Evolutionary conservation across 495 filamentous ascomycete species (phyloP), one percentile per base, ranked within the genome.

Genomic region (Aspergillus biplanus): DNA sequence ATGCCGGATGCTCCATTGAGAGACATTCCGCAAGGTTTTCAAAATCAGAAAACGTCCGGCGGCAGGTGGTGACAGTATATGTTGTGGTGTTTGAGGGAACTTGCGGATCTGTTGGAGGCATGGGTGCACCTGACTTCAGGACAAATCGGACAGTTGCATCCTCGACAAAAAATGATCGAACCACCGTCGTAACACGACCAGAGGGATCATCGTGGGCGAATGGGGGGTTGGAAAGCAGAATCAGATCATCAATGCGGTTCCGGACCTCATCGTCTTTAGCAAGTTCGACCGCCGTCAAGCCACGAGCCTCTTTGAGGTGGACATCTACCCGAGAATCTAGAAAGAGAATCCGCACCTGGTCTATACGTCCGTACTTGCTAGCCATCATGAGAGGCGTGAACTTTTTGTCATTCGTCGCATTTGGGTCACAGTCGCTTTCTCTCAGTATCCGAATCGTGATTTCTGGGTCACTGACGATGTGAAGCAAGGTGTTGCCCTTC

Each of bases 191-290:
- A 15, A 92, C 91, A 21, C 94, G 86, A 7, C 90, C 90, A 61
- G 96, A 93, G 0, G 85, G 75, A 8, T 84, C 86, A 15, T 70
- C 69, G 48, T 64, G 68, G 11, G 66, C 64, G n/a, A 72, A 77
- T 39, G 72, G 72, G 1, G 85, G 81, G 62, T 87, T 88, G 6
- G 91, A 89, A 62, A 98, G 89, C 15, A 99, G 75, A 5, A 92
- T 87, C 59, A 99, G 79, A 69, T 99, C 95, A 69, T 99, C 96
- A 46, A 99, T 97, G 56, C 89, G 87, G 73, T 98, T 98, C 15
- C 96, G 86, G 21, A 99, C 90, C 68, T 99, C 96, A 69, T 99
- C 96, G 71, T 99, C 96, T 71, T 99, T 99, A 12, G 96, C 96
- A 50, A 99, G 80, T 73, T 99, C 96, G 15, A 98, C 92, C 3